Conservation (phyloP, 2,329 filamentous ascomycete genomes). For the Diaporthe eres region DNA sequence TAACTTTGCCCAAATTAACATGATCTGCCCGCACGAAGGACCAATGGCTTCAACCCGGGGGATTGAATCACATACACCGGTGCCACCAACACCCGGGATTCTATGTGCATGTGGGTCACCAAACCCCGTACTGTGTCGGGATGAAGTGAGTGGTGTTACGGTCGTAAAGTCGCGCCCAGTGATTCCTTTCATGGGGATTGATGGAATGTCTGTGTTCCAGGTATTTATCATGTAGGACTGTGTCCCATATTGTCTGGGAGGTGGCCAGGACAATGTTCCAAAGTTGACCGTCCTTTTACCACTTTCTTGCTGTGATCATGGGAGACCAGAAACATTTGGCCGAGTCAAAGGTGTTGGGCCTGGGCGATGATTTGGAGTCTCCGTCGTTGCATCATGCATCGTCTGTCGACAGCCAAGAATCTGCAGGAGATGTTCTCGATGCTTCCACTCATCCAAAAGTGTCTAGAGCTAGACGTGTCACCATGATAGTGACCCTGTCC, state of each 20-base stretch:
- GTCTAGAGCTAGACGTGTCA: constrained; percentile 47
- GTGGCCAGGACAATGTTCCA: not conserved
- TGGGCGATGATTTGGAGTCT: not conserved
- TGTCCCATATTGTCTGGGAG: not conserved
- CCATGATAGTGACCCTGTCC: constrained; percentile 52
- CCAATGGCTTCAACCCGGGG: not conserved
- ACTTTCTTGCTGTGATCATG: not conserved
- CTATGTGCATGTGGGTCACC: constrained; percentile 1
- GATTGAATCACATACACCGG: not conserved
- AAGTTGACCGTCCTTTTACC: not conserved
- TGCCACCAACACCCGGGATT: not conserved
- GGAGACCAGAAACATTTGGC: not conserved
- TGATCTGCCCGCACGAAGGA: not conserved
- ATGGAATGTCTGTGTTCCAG: not conserved
- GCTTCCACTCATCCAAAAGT: constrained; percentile 15
- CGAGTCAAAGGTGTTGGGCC: not conserved
- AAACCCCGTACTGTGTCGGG: not conserved
- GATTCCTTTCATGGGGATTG: not conserved
- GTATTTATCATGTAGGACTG: not conserved
- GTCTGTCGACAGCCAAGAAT: not conserved
- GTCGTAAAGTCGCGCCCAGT: not conserved
- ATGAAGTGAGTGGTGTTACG: not conserved
- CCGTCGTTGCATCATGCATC: constrained; percentile 8
- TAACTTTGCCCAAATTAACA: not conserved
- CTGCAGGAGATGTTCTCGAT: not conserved